Percentiles rank a stretch among this genome's conserved stretches.
Evolutionary conservation across 371 early-diverging fungal genomes (phyloP).

Genomic region (Phascolomyces articulosus): DNA sequence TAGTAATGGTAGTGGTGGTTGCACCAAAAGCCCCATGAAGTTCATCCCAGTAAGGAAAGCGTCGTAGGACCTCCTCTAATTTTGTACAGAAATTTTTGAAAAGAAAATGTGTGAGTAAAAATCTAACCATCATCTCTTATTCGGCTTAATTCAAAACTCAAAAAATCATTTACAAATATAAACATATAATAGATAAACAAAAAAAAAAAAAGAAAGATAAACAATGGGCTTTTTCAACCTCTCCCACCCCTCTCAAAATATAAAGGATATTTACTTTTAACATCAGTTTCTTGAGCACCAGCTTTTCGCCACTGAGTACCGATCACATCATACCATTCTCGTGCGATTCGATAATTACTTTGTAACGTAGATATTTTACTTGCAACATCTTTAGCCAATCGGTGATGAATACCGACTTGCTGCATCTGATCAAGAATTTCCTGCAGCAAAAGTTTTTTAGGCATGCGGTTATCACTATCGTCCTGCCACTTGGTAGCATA

Average conservation of each 20-base stretch:
- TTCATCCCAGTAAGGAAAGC: slow-evolving; percentile 57
- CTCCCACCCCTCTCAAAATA: too few relatives aligned
- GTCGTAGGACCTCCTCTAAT: slow-evolving; percentile 45
- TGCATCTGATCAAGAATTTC: slow-evolving; percentile 49
- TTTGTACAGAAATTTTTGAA: not conserved
- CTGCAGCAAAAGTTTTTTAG: slow-evolving; percentile 50
- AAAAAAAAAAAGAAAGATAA: too few relatives aligned
- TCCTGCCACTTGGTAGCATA: slow-evolving; percentile 51
- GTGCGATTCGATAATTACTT: slow-evolving; percentile 48
- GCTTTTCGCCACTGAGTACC: slow-evolving; percentile 39
- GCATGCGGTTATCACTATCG: slow-evolving; percentile 41
- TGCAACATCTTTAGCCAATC: slow-evolving; percentile 52
- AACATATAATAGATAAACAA: too few relatives aligned
- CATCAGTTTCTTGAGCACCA: slow-evolving; percentile 36
- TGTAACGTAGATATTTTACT: slow-evolving; percentile 52
- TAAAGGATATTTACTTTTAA: slow-evolving; percentile 11
- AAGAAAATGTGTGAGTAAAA: too few relatives aligned
- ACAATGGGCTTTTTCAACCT: too few relatives aligned
- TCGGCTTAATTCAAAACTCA: slow-evolving; percentile 8
- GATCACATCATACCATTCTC: slow-evolving; percentile 51
- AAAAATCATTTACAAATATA: not conserved
- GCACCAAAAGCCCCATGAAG: slow-evolving; percentile 38
- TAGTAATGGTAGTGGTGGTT: slow-evolving; percentile 12
- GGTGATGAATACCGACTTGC: slow-evolving; percentile 48
- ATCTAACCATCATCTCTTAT: not conserved